Evolutionary conservation across 192 early-diverging fungal genomes (phyloP).

Genomic region (Endogone sp.): DNA sequence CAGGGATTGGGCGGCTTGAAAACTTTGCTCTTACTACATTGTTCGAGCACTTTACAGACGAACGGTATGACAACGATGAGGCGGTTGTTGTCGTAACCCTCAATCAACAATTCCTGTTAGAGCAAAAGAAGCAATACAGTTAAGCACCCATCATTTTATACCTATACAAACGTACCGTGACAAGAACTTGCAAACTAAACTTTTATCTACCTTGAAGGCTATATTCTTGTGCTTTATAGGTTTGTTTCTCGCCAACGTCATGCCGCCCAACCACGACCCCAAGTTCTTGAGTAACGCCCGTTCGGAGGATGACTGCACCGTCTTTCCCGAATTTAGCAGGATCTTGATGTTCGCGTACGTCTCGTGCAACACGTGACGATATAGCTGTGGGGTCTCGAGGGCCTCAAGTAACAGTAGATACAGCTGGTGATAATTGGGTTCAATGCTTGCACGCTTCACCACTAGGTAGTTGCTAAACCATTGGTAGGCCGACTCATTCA

Average conservation of each 20-base stretch:
- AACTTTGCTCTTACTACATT: constrained; percentile 75
- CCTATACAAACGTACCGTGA: constrained; percentile 1
- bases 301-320: constrained; percentile 85
- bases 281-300: constrained; percentile 91
- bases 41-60: constrained; percentile 96
- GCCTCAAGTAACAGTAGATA: constrained; percentile 84
- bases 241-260: constrained; percentile 92
- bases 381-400: constrained; percentile 61
- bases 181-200: not conserved
- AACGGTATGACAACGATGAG: constrained; percentile 98
- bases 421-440: constrained; percentile 94
- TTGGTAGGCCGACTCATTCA: constrained; percentile 57
- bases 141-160: not conserved
- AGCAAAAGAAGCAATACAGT: too few species aligned
- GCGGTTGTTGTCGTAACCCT: constrained; percentile 83
- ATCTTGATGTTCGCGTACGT: constrained; percentile 84
- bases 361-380: constrained; percentile 80
- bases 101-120: constrained; percentile 77
- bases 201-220: constrained; percentile 71
- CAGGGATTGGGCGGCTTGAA: constrained; percentile 97
- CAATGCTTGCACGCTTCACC: constrained; percentile 91
- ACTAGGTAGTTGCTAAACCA: constrained; percentile 98
- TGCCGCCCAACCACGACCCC: constrained; percentile 95
- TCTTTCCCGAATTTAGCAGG: constrained; percentile 91
- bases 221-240: constrained; percentile 96